Evolutionary conservation across 169 alveolate species (phyloP), one percentile per base, ranked within the genome.

Genomic region (Plasmodium vivax): DNA sequence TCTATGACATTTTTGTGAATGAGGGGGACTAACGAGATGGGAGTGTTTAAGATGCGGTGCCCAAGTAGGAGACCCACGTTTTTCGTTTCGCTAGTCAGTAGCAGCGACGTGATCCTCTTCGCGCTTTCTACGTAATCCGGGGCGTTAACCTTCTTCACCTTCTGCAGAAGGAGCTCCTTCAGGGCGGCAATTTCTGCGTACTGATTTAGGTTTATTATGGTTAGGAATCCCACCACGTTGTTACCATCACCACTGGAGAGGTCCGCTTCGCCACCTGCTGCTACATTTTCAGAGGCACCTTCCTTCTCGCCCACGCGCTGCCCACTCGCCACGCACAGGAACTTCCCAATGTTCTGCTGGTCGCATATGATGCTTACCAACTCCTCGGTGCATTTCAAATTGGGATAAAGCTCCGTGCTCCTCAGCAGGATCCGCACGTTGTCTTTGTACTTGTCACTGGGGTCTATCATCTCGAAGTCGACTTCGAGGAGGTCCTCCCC

Each of bases 191-290:
- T 54, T 92, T 92, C 92, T 71, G 4, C 73, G 43, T 92, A 92
- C 68, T 92, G 95, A 10, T 92, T 92, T 71, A 92, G n/a, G 45
- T 92, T 92, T 16, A 92, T 82, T n/a, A 92, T 73, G 1, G 95
- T 92, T 83, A 19, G 43, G 43, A 92, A 92, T 0, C 87, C 45
- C 6, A 92, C 79, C 41, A 92, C 43, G 30, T 92, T 91, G 3
- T 51, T 73, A 9, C 23, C 54, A n/a, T 2, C 19, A 23, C n/a
- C 9, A 27, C 27, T 16, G 32, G 77, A 7, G 36, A 3, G 77
- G 38, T 9, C 77, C 1, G 1, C 9, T 16, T 0, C 16, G 62
- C 23, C 62, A 51, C 16, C 27, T 16, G 27, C 23, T 38, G 45
- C 45, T 12, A 8, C 5, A 14, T 51, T 23, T 0, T 51, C 62